Evolutionary conservation across 106 monocot genomes (phyloP), one percentile per base, ranked within the genome.

Genomic region (Xerophyta viscosa): DNA sequence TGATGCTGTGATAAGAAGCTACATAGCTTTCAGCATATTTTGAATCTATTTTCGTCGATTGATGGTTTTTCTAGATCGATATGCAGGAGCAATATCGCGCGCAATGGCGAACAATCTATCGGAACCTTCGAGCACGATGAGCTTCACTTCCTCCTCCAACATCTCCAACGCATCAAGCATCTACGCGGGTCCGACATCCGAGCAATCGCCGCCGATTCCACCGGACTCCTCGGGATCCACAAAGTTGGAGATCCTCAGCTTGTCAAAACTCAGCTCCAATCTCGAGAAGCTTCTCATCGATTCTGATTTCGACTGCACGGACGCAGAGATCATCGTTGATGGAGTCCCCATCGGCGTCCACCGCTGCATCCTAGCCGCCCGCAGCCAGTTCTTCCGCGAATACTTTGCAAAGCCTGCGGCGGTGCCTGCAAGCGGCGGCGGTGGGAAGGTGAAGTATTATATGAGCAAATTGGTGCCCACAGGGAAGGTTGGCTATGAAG

Each of bases 251-350:
- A 61, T 68, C 20, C 46, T 83, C 4, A 74, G 86, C 66, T 71
- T 98, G 46, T 59, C 41, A 30, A 70, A 54, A 36, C 73, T 98
- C 36, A 98, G 96, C 71, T 29, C 52, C 52, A 76, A 71, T 33
- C 74, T 98, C 52, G 89, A 90, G 74, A 47, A 57, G 27, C 85
- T 98, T 24, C 74, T 98, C 11, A 20, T 77, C 45, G 73, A 76
- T 44, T 41, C 57, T n/a, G 74, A 76, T 2, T 79, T 82, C 62
- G 89, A 90, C 37, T 86, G 78, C 79, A 82, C 66, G 41, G 96
- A 98, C 58, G 96, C 83, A n/a, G 76, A 80, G 31, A 51, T 89
- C 58, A 36, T 80, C 37, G 71, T 83, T 19, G 88, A 83, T 0
- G 54, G 29, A 18, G 78, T 81, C 37, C 25, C 24, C 10, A 62